A percentile compares a stretch with the other conserved stretches of the same genome.
phyloP scores from a whole-genome alignment of 441 rosid species.

The Populus hybrid region DNA sequence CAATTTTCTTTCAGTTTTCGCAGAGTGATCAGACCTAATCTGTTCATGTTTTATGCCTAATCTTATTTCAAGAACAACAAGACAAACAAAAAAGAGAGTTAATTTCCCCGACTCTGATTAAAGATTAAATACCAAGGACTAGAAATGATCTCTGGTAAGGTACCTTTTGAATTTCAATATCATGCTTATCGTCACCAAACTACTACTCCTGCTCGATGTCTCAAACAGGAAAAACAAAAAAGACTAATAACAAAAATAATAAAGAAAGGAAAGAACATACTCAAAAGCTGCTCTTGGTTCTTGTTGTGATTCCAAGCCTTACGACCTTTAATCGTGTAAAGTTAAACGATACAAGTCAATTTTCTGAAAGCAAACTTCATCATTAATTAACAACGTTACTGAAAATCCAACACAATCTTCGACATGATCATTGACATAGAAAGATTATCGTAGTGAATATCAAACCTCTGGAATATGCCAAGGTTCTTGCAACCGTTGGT shows the following conservation, averaged over 20 bases:
- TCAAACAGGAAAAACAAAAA: neutral
- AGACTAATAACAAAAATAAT: too few species aligned
- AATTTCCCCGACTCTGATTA: conserved; percentile 1
- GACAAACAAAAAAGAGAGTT: neutral
- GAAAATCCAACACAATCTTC: neutral
- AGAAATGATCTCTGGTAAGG: neutral
- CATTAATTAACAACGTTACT: neutral
- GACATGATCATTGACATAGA: neutral
- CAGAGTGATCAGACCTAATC: neutral
- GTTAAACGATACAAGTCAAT: neutral
- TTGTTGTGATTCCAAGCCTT: conserved; percentile 2
- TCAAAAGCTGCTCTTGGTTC: neutral
- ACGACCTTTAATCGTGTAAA: neutral
- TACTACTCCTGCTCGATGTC: neutral
- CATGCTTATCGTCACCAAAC: neutral
- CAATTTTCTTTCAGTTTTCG: neutral
- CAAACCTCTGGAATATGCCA: neutral
- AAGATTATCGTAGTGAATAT: neutral
- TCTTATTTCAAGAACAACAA: neutral
- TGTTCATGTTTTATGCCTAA: neutral
- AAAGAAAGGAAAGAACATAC: neutral
- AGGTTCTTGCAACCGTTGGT: neutral
- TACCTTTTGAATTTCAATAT: neutral
- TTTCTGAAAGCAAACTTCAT: neutral
- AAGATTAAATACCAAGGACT: neutral